Conservation (phyloP, 2,329 filamentous ascomycete species). For the Penicillium sp. region DNA sequence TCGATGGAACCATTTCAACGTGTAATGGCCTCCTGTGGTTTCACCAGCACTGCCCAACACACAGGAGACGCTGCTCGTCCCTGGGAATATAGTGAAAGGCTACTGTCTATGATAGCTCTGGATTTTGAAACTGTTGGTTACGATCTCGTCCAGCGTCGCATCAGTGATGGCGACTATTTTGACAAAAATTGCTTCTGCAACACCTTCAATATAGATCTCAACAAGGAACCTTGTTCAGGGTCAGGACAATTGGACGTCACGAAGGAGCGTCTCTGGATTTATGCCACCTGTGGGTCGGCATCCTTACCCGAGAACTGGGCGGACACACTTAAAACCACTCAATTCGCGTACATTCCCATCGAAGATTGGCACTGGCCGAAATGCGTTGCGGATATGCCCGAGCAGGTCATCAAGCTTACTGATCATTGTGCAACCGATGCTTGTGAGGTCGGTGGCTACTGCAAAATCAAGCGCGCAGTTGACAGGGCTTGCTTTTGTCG, state of each 20-base stretch:
- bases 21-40: neutral
- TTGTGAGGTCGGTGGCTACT: neutral
- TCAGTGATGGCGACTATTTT: neutral
- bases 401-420: neutral
- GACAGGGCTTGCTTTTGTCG: neutral
- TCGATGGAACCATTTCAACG: neutral
- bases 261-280: neutral
- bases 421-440: slow-evolving; percentile 1
- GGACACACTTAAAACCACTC: neutral
- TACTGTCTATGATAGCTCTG: neutral
- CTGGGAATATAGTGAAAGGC: neutral
- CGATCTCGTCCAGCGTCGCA: neutral
- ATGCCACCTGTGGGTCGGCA: neutral
- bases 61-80: neutral
- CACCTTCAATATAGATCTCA: neutral
- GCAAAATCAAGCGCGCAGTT: neutral
- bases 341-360: neutral
- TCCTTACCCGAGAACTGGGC: neutral
- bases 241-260: neutral
- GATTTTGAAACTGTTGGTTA: neutral
- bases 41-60: neutral
- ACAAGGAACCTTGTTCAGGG: neutral
- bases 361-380: neutral
- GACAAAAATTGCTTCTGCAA: neutral
- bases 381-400: neutral